Base-by-base conservation (phyloP, 495 filamentous ascomycete genomes). In the Neurospora tetrasperma region DNA sequence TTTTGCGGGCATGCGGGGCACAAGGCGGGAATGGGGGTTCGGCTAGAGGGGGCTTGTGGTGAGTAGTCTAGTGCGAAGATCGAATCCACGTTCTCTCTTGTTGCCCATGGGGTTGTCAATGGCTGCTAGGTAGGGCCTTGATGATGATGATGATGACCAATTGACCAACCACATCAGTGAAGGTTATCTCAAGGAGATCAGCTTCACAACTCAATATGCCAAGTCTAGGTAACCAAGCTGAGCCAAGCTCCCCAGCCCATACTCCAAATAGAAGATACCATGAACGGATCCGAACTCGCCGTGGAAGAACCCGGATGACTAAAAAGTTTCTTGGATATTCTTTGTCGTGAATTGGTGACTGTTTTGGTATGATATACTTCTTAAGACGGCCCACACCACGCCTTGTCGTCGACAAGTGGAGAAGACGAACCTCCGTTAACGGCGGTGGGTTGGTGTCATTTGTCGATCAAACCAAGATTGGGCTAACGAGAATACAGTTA, bases 331-430 rank as follows among this genome's bases (percentile, higher is more conserved):
- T 4, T 27, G 54, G 5, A 3, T 31, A 62, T 35, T 66, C 54
- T 66, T 66, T 66, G 54, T 66, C 54, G 54, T 18, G 46, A 6
- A 54, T 14, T 27, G 20, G 46, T 54, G 46, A 54, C 46, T 54
- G 46, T 54, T 54, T 11, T 54, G 54, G 23, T 16, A 62, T 11
- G 54, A 59, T 59, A 59, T 35, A 66, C 3, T 27, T 59, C 12
- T 31, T 5, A 62, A 23, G 54, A 62, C 23, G 54, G 23, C 54
- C 54, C 23, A 66, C 23, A 16, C 2, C 27, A 66, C 54, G 54
- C 54, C 54, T 66, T 66, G 54, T 66, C 54, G 54, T 66, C 14
- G 54, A 66, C 54, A 66, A 66, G 54, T 66, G 54, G 54, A 66
- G 54, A 35, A 66, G 54, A 31, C 27, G 3, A 16, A 16, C 27